These are phyloP conservation scores for Cicer pinnatifidum DNA, from an alignment of 306 rosid species.

Conservation along the genomic window DNA sequence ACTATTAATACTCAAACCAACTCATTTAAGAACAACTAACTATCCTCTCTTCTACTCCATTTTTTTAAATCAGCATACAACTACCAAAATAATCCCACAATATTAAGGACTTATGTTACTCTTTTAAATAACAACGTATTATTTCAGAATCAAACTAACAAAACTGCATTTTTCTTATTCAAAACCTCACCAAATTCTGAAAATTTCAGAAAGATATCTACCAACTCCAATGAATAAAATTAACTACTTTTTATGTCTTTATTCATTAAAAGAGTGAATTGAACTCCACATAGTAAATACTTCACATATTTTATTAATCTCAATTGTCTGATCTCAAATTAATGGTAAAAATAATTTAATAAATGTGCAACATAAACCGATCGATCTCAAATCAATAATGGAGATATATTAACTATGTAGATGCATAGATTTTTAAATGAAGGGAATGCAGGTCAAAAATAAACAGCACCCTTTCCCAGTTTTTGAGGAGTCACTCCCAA, in stretches of 20 bases:
- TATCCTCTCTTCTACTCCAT: not conserved
- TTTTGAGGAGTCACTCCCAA: constrained; percentile 31
- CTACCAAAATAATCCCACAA: not conserved
- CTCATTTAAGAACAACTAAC: constrained; percentile 11
- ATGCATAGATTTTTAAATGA: too few species aligned
- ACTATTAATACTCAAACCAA: constrained; percentile 12
- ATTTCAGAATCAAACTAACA: constrained; percentile 8
- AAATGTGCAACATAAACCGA: too few species aligned
- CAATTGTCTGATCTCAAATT: too few species aligned
- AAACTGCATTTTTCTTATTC: constrained; percentile 19
- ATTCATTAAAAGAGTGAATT: not conserved
- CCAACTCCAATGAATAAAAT: constrained; percentile 35
- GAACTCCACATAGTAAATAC: too few species aligned
- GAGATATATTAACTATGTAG: too few species aligned
- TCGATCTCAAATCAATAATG: too few species aligned
- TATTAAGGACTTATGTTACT: not conserved
- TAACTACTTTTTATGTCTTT: constrained; percentile 29
- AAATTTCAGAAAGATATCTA: not conserved
- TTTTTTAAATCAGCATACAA: not conserved
- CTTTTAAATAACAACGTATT: not conserved
- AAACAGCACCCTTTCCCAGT: constrained; percentile 18
- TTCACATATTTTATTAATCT: too few species aligned
- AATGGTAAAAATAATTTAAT: too few species aligned
- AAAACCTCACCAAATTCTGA: constrained; percentile 38
- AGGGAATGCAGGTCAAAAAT: too few species aligned